Conservation (phyloP, 1,284 basidiomycete genomes). For the Leucoagaricus sp. region DNA sequence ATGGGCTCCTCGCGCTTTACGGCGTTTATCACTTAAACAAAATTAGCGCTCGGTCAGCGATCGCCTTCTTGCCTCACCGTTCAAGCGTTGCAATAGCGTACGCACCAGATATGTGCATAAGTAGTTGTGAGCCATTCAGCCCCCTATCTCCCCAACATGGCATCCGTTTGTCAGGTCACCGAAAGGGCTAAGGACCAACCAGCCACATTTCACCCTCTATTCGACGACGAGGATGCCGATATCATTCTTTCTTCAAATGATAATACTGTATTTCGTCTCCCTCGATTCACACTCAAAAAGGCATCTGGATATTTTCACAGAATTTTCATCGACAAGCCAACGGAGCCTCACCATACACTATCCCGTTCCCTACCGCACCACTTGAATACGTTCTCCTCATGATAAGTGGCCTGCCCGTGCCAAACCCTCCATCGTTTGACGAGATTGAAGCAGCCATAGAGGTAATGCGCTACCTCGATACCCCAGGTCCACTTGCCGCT, state of each 20-base stretch:
- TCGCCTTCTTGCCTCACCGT: no score
- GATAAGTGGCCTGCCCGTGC: conserved; percentile 37
- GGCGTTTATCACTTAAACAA: no score
- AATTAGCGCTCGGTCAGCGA: no score
- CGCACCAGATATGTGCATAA: no score
- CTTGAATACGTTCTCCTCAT: conserved; percentile 34
- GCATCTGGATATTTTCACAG: conserved; percentile 39
- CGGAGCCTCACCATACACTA: background rate
- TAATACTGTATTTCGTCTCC: conserved; percentile 39
- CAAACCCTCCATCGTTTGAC: conserved; percentile 35
- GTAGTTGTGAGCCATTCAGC: no score
- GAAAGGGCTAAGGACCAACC: no score
- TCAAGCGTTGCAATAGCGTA: no score
- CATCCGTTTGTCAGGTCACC: no score
- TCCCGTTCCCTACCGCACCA: conserved; percentile 18
- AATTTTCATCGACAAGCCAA: background rate
- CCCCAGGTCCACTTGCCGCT: conserved; percentile 40
- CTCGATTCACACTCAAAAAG: conserved; percentile 36
- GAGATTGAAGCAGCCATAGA: conserved; percentile 35
- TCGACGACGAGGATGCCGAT: conserved; percentile 34
- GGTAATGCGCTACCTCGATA: conserved; percentile 40
- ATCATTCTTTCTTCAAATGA: conserved; percentile 37
- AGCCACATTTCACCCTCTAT: conserved; percentile 34
- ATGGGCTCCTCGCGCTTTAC: no score
- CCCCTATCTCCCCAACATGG: no score